Base-by-base conservation (phyloP, 495 filamentous ascomycete genomes). In the Hyaloscypha finlandica region DNA sequence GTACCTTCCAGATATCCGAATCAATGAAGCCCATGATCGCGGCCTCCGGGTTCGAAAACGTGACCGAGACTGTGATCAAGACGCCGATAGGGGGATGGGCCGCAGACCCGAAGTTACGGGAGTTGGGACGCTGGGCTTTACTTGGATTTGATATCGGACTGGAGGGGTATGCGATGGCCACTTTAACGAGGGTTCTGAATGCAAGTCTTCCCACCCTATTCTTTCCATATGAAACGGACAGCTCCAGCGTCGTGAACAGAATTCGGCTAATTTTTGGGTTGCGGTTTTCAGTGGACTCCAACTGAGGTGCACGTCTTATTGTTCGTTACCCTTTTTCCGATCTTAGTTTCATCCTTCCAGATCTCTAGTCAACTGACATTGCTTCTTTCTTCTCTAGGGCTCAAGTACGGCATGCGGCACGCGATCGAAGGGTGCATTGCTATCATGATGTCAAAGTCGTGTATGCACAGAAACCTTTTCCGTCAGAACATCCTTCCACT, bases 51-150 rank as follows among this genome's bases (percentile, higher is more conserved):
- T 80, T 80, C 39, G 65, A 69, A 0, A 73, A 77, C 55, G 68
- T 79, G 16, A 57, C 71, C 48, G 68, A 76, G 61, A 45, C 59
- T 4, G 35, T 54, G 5, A 70, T 67, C 65, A 71, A 77, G 70
- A 66, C 75, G 12, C 79, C 80, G 8, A 61, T 80, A 48, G 79
- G 80, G 11, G 77, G 77, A 8, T 85, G 83, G 83, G 68, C 79
- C 6, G 70, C 69, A 25, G 78, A 86, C 61, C 72, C 66, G 25
- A 74, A 75, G 31, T 54, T 83, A 54, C 81, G 80, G 63, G 77
- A 84, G 63, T 72, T 84, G 25, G 82, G 82, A 1, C 60, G 61
- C 42, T 84, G 75, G 74, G 77, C 80, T 61, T 59, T 73, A 42
- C 58, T 81, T 1, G 74, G 78, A 52, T 83, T 80, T 68, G 74